These are phyloP conservation scores for Elsinoe necatrix DNA, from an alignment of 2,329 filamentous ascomycete genomes.

Conservation along the genomic window DNA sequence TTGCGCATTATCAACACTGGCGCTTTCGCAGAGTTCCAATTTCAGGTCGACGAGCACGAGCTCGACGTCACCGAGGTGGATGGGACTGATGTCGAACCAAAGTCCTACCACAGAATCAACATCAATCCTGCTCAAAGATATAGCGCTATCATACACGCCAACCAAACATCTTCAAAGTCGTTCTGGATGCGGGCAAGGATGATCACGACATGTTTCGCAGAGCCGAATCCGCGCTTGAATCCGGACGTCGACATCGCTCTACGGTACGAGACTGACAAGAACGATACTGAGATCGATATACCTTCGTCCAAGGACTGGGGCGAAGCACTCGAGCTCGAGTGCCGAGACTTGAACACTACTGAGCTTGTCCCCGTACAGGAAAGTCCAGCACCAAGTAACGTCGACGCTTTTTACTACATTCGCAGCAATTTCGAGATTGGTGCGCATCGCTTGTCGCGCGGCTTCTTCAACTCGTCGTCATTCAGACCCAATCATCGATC, in stretches of 20 bases:
- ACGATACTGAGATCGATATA: not conserved
- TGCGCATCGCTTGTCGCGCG: conserved; percentile 49
- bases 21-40: conserved; percentile 57
- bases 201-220: conserved; percentile 52
- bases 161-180: conserved; percentile 26
- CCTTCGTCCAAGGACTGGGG: conserved; percentile 44
- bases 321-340: conserved; percentile 41
- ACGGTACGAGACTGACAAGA: conserved; percentile 32
- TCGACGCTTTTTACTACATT: conserved; percentile 47
- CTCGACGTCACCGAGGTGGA: conserved; percentile 59
- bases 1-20: conserved; percentile 57
- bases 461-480: conserved; percentile 50
- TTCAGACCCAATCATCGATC: conserved; percentile 42
- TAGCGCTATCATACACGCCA: conserved; percentile 53
- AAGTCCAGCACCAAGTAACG: conserved; percentile 37
- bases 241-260: conserved; percentile 45
- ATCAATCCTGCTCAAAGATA: conserved; percentile 63
- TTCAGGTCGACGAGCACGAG: conserved; percentile 57
- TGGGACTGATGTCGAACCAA: conserved; percentile 52
- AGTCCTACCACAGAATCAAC: conserved; percentile 48
- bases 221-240: conserved; percentile 40
- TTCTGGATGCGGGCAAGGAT: conserved; percentile 50
- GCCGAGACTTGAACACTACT: conserved; percentile 44
- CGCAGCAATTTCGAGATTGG: conserved; percentile 53
- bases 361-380: conserved; percentile 39